A percentile compares a stretch with the other conserved stretches of the same genome.
These are phyloP conservation scores for Hemerocallis citrina DNA, from an alignment of 106 monocot genomes.

Conservation along the genomic window DNA sequence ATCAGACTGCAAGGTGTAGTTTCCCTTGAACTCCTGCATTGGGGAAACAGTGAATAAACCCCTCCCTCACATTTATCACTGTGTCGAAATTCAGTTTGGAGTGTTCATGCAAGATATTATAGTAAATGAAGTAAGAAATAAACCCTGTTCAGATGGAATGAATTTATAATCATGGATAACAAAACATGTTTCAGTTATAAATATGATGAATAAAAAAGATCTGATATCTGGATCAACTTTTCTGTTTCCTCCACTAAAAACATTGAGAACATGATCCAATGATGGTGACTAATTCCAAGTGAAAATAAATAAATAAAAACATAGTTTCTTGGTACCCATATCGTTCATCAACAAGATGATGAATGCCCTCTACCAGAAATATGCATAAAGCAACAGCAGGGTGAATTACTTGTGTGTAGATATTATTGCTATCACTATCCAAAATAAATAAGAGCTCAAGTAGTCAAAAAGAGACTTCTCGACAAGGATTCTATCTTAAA, in stretches of 20 bases:
- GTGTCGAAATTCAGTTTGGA: background rate
- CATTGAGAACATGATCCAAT: background rate
- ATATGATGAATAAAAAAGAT: background rate
- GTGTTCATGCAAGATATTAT: too few species aligned
- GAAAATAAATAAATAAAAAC: background rate
- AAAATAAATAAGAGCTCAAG: background rate
- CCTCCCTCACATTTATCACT: background rate
- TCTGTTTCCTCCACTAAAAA: background rate
- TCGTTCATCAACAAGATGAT: slow-evolving; percentile 8
- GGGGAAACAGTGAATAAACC: background rate
- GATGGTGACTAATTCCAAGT: background rate
- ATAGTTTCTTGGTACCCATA: background rate
- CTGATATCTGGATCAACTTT: background rate
- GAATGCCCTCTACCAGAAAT: slow-evolving; percentile 3
- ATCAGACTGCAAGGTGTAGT: slow-evolving; percentile 73
- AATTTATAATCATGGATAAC: too few species aligned
- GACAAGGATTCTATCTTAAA: too few species aligned
- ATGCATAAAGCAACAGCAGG: background rate
- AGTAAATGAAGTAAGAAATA: too few species aligned
- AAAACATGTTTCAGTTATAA: too few species aligned
- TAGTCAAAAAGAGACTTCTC: too few species aligned
- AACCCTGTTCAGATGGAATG: too few species aligned
- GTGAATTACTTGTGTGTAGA: slow-evolving; percentile 4
- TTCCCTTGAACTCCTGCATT: slow-evolving; percentile 55
- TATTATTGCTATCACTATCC: slow-evolving; percentile 4